Conservation (phyloP, 169 alveolate species). For the Cryptosporidium bovis region DNA sequence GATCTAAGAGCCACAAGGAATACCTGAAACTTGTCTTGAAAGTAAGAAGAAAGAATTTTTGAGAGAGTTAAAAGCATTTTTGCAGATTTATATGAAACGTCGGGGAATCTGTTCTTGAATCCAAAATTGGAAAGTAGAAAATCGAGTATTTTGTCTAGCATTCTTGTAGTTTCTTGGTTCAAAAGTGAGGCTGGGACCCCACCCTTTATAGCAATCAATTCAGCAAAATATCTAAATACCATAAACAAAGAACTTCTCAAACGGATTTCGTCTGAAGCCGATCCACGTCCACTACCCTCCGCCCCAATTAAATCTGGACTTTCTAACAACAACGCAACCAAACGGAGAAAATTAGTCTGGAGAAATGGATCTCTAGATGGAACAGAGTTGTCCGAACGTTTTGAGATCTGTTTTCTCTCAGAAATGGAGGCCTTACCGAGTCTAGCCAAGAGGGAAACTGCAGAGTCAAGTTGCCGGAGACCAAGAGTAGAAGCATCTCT, state of each 20-base stretch:
- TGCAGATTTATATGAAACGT: conserved; percentile 29
- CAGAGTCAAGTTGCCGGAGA: conserved; percentile 39
- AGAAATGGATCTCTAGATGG: too few species aligned
- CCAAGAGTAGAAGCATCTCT: conserved; percentile 23
- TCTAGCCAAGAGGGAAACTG: conserved; percentile 24
- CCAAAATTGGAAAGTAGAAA: conserved; percentile 39
- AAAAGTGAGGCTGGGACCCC: background rate
- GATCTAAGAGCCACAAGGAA: conserved; percentile 22
- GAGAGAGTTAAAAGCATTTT: conserved; percentile 12
- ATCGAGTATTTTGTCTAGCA: conserved; percentile 21
- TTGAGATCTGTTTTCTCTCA: conserved; percentile 8
- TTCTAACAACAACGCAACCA: too few species aligned
- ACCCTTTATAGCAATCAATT: conserved; percentile 6
- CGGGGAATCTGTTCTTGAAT: conserved; percentile 9
- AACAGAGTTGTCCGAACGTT: too few species aligned
- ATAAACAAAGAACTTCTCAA: conserved; percentile 23
- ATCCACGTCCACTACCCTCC: too few species aligned
- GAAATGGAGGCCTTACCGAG: conserved; percentile 42
- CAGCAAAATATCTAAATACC: conserved; percentile 28
- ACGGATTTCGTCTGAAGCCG: too few species aligned
- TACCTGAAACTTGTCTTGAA: conserved; percentile 5
- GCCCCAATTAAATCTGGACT: too few species aligned
- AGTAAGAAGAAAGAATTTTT: background rate
- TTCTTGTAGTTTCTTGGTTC: conserved; percentile 18
- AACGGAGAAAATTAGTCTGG: too few species aligned